Evolutionary conservation across 208 protist genomes (phyloP), one percentile per base, ranked within the genome.

Genomic region (Wallacemonas sp.): DNA sequence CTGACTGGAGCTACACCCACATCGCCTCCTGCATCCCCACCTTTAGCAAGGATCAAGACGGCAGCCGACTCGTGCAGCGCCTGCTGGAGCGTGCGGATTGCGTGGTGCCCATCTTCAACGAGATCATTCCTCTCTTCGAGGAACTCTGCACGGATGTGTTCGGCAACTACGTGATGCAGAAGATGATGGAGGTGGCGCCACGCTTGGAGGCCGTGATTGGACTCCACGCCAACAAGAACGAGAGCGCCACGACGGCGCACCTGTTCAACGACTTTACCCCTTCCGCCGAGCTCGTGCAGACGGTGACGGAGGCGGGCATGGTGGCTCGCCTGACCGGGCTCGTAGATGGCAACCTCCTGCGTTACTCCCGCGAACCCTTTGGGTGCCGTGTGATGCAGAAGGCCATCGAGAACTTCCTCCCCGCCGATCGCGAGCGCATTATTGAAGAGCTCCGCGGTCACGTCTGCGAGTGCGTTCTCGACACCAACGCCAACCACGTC

Each of bases 401-500:
- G 77, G 94, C 95, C 17, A 41, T 98, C 21, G 95, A 97, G 44
- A 78, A 80, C 47, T 68, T 87, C 60, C 68, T 58, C 17, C 47
- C 53, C 12, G 66, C 70, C 31, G 72, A 82, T 46, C 74, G 70
- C 30, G 69, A 73, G 36, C 44, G 17, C 14, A 77, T 90, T 26
- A 71, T 97, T 15, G 34, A 81, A 1, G 98, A 99, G 86, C 80
- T 99, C 1, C 71, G 97, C 22, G 90, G 82, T 11, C 67, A 84
- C 38, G 79, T 99, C 6, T 63, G 96, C 27, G 79, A 88, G 21
- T 99, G 93, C 51, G 95, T 99, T 21, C 91, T 98, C 56, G 97
- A 99, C 65, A 97, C 99, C 72, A 99, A 99, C 69, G 98, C 97
- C 6, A 99, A 99, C 80, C 98, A 99, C 79, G 98, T 99, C 2